Conservation (phyloP, 192 early-diverging fungal genomes). For the Gryganskiella cystojenkinii region DNA sequence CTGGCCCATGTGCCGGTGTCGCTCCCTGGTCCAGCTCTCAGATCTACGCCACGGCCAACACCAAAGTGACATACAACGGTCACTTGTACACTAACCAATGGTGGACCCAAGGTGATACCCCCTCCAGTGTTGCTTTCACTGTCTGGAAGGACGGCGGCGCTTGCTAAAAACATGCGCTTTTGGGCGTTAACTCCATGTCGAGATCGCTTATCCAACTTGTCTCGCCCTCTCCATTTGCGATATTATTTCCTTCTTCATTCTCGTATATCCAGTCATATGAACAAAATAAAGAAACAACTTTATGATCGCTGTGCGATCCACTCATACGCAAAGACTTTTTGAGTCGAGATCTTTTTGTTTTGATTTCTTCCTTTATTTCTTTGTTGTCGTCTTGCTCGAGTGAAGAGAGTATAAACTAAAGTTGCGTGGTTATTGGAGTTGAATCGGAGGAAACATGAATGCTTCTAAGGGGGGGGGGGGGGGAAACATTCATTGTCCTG, state of each 20-base stretch:
- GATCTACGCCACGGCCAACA: slow-evolving; percentile 23
- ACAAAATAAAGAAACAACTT: slow-evolving; percentile 4
- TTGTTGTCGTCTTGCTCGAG: no score
- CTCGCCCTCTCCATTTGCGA: no score
- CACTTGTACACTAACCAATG: slow-evolving; percentile 45
- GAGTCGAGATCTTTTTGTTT: neutral
- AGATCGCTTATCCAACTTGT: no score
- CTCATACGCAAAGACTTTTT: neutral
- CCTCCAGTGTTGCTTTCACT: slow-evolving; percentile 9
- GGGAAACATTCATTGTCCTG: no score
- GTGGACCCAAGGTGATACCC: slow-evolving; percentile 50
- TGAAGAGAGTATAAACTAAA: no score
- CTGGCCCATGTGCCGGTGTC: slow-evolving; percentile 30
- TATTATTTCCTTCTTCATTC: no score
- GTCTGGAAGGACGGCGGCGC: slow-evolving; percentile 54
- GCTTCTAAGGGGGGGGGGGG: no score
- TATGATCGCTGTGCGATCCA: slow-evolving; percentile 7
- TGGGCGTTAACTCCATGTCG: no score
- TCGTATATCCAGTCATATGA: neutral
- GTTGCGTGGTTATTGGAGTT: no score
- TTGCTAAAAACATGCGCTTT: slow-evolving; percentile 15
- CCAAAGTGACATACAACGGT: slow-evolving; percentile 44
- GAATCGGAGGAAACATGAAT: neutral
- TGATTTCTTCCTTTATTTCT: neutral
- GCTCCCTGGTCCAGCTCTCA: slow-evolving; percentile 33